A percentile compares a stretch with the other conserved stretches of the same genome.
phyloP scores from a whole-genome alignment of 2,329 filamentous ascomycete genomes.

The Keithomyces neogunnii region DNA sequence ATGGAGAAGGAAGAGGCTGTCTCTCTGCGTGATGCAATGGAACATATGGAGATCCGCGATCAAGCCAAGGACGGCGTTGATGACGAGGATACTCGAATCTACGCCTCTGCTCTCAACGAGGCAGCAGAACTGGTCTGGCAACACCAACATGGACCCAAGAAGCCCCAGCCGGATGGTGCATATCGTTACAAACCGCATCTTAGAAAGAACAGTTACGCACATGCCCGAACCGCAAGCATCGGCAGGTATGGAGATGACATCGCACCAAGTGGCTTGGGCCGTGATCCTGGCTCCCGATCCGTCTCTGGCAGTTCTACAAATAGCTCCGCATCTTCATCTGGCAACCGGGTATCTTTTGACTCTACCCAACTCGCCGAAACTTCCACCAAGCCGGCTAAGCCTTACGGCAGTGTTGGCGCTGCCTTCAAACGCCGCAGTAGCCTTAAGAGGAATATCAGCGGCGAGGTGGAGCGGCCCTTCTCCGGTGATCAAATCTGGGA shows the following conservation, averaged over 20 bases:
- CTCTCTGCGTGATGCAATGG: constrained; percentile 62
- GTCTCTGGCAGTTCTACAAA: constrained; percentile 45
- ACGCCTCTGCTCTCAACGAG: constrained; percentile 65
- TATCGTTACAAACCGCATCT: constrained; percentile 62
- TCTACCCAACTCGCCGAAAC: constrained; percentile 11
- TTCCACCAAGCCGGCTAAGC: constrained; percentile 23
- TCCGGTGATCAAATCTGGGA: constrained; percentile 81
- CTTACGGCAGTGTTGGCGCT: constrained; percentile 32
- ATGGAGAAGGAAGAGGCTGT: constrained; percentile 73
- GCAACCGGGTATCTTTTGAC: constrained; percentile 20
- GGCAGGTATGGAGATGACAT: constrained; percentile 38
- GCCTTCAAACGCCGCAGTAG: constrained; percentile 52
- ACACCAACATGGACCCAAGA: constrained; percentile 51
- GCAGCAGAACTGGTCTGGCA: constrained; percentile 73
- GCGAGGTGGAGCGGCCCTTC: constrained; percentile 57
- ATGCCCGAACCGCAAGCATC: constrained; percentile 53
- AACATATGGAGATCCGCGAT: constrained; percentile 57
- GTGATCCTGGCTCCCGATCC: constrained; percentile 34
- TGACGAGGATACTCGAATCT: constrained; percentile 52
- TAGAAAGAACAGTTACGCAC: constrained; percentile 62
- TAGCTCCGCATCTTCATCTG: constrained; percentile 30
- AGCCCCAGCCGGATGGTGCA: constrained; percentile 47
- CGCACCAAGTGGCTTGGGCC: constrained; percentile 32
- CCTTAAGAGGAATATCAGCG: constrained; percentile 61
- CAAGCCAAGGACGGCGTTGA: constrained; percentile 21